A percentile compares a stretch with the other conserved stretches of the same genome.
Conservation (phyloP, 2,329 filamentous ascomycete genomes). For the Davidsoniella eucalypti region DNA sequence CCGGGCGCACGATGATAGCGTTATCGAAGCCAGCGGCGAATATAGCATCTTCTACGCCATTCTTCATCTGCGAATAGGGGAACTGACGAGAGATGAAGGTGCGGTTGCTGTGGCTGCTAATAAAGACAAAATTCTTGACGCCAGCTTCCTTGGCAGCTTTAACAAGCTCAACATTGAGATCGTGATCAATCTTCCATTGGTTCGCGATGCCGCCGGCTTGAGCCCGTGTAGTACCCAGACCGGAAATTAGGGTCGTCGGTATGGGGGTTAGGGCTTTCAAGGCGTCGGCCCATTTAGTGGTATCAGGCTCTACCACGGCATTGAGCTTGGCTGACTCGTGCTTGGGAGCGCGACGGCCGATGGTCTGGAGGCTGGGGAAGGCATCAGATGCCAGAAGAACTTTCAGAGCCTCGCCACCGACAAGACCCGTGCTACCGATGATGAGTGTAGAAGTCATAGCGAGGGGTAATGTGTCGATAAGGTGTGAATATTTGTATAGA, state of each 20-base stretch:
- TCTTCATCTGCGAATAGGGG: slow-evolving; percentile 57
- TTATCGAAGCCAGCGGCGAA: slow-evolving; percentile 58
- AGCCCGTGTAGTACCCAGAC: slow-evolving; percentile 63
- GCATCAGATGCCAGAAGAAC: slow-evolving; percentile 33
- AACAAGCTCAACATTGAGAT: slow-evolving; percentile 67
- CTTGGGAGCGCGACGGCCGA: slow-evolving; percentile 49
- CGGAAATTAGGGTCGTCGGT: slow-evolving; percentile 55
- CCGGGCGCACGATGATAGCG: slow-evolving; percentile 58
- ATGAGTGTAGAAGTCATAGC: slow-evolving; percentile 34
- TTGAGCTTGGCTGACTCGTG: slow-evolving; percentile 36
- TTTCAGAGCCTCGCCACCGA: slow-evolving; percentile 58
- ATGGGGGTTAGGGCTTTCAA: slow-evolving; percentile 38
- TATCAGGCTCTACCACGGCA: slow-evolving; percentile 51
- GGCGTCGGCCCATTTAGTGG: slow-evolving; percentile 47
- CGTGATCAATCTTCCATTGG: slow-evolving; percentile 79
- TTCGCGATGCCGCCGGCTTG: slow-evolving; percentile 59
- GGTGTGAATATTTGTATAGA: background rate
- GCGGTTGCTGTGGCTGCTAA: slow-evolving; percentile 42
- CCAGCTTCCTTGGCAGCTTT: slow-evolving; percentile 57
- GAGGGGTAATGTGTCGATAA: background rate
- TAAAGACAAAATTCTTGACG: slow-evolving; percentile 58
- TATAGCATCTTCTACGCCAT: slow-evolving; percentile 67
- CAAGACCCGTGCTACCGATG: slow-evolving; percentile 50
- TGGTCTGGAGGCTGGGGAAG: slow-evolving; percentile 41
- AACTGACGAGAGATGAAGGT: slow-evolving; percentile 26